A percentile compares a stretch with the other conserved stretches of the same genome.
These are phyloP conservation scores for Dipodascopsis uninucleata DNA, from an alignment of 805 yeast genomes.

Conservation along the genomic window DNA sequence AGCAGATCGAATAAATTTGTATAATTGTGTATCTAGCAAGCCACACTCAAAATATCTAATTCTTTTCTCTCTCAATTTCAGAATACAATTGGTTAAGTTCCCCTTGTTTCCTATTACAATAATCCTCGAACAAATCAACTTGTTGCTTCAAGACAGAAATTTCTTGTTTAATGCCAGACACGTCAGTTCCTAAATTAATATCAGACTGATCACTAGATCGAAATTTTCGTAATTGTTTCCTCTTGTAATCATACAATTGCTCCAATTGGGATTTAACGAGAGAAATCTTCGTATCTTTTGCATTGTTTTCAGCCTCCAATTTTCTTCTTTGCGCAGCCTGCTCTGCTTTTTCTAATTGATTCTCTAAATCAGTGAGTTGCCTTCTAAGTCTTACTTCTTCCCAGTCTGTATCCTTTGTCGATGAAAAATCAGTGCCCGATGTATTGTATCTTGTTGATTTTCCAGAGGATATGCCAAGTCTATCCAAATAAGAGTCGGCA, in stretches of 20 bases:
- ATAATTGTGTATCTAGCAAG: neutral
- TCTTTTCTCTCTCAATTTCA: conserved; percentile 31
- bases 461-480: conserved; percentile 33
- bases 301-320: conserved; percentile 29
- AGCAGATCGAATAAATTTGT: too few species aligned
- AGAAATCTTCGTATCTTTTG: conserved; percentile 33
- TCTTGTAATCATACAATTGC: conserved; percentile 75
- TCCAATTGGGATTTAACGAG: conserved; percentile 64
- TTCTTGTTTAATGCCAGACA: conserved; percentile 44
- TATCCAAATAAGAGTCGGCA: conserved; percentile 33
- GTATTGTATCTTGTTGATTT: conserved; percentile 42
- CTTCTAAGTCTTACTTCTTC: conserved; percentile 81
- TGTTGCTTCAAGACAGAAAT: conserved; percentile 74
- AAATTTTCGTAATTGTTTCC: conserved; percentile 49
- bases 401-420: conserved; percentile 78
- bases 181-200: too few species aligned
- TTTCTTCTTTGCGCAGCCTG: conserved; percentile 43
- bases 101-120: conserved; percentile 53
- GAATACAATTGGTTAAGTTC: conserved; percentile 51
- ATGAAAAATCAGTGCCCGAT: conserved; percentile 66
- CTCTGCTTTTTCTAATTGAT: conserved; percentile 56
- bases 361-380: conserved; percentile 71
- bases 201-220: conserved; percentile 31
- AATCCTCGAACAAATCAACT: conserved; percentile 66
- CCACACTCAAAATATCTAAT: conserved; percentile 2